Conservation (phyloP, 164 flowering plant species). For the Platanus orientalis region DNA sequence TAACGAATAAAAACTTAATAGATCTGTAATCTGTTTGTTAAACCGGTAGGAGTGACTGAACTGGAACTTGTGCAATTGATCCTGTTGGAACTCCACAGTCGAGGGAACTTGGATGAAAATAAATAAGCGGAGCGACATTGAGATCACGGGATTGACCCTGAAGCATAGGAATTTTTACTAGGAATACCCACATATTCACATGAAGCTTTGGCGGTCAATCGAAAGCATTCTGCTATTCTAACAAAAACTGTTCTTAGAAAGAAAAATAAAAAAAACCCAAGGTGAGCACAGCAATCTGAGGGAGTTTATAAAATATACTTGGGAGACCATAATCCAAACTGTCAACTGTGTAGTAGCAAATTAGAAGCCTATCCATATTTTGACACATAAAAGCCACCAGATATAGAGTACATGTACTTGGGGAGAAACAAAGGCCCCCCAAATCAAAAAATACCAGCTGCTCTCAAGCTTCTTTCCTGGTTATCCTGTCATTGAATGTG, state of each 20-base stretch:
- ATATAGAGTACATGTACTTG: constrained; percentile 1
- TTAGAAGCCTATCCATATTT: not conserved
- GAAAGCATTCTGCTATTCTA: not conserved
- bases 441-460: not conserved
- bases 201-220: too few species aligned
- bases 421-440: not conserved
- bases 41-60: not conserved
- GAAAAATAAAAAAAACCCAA: not conserved
- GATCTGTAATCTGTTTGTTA: too few species aligned
- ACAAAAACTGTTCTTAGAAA: not conserved
- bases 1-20: too few species aligned
- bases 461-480: constrained; percentile 87
- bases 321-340: not conserved
- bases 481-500: constrained; percentile 53
- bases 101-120: not conserved
- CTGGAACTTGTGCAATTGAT: not conserved
- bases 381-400: not conserved
- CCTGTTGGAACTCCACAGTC: not conserved
- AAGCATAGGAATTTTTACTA: not conserved
- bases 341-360: not conserved
- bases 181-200: not conserved
- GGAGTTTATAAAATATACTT: not conserved
- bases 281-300: not conserved
- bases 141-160: not conserved
- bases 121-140: not conserved